phyloP scores from a whole-genome alignment of 352 stramenopile species.

The Globisporangium acanthophoron region DNA sequence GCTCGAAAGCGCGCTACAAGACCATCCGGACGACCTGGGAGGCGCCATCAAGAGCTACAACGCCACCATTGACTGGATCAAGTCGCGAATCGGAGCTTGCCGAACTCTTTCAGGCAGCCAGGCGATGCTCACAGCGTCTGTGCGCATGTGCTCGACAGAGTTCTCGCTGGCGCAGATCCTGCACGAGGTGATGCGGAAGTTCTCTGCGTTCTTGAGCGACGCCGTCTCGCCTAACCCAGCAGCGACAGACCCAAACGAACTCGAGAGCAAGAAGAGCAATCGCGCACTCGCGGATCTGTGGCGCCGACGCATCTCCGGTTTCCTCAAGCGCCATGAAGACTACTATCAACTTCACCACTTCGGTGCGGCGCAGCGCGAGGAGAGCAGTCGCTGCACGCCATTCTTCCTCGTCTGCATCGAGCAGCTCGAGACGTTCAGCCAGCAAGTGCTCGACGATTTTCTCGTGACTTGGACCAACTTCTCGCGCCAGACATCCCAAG shows the following conservation, averaged over 20 bases:
- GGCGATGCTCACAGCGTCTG: background rate
- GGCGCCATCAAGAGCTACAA: slow-evolving; percentile 30
- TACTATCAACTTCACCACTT: slow-evolving; percentile 28
- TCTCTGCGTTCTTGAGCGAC: slow-evolving; percentile 14
- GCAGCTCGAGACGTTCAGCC: slow-evolving; percentile 58
- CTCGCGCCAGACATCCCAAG: slow-evolving; percentile 6
- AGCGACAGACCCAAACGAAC: background rate
- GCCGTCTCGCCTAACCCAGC: background rate
- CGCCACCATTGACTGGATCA: slow-evolving; percentile 40
- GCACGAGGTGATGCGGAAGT: slow-evolving; percentile 30
- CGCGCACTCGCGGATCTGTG: slow-evolving; percentile 11
- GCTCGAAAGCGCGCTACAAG: slow-evolving; percentile 14
- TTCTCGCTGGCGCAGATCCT: slow-evolving; percentile 48
- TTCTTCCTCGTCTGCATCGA: slow-evolving; percentile 75
- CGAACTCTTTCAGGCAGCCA: slow-evolving; percentile 3
- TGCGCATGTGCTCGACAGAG: slow-evolving; percentile 33
- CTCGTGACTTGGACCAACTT: slow-evolving; percentile 69
- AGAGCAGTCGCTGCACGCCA: slow-evolving; percentile 15
- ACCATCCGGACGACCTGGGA: slow-evolving; percentile 12
- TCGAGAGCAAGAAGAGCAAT: background rate
- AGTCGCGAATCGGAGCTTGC: slow-evolving; percentile 25
- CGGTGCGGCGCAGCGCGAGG: background rate
- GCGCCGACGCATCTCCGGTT: slow-evolving; percentile 14
- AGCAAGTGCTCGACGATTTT: slow-evolving; percentile 59
- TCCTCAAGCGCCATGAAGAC: slow-evolving; percentile 24